phyloP scores from a whole-genome alignment of 202 grass and related monocot genomes.

The Cymbopogon flexuosus region DNA sequence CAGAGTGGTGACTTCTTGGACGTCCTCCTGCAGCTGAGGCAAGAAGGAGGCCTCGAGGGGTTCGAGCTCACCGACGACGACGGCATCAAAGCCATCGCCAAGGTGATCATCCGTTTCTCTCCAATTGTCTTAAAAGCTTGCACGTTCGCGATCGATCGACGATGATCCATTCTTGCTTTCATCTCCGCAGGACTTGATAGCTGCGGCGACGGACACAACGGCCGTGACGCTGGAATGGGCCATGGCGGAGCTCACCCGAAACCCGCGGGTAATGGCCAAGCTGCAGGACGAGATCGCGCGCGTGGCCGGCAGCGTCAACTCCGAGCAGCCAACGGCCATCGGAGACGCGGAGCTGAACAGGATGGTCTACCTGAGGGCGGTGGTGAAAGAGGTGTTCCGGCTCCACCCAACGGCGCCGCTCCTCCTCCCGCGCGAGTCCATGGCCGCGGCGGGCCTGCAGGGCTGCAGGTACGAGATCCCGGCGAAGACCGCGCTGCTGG shows the following conservation, averaged over 20 bases:
- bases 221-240: conserved; percentile 4
- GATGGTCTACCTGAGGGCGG: neutral
- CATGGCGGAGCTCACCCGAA: neutral
- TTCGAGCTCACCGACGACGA: neutral
- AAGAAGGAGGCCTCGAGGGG: neutral
- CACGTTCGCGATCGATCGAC: neutral
- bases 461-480: conserved; percentile 36
- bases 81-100: neutral
- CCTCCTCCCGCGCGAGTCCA: neutral
- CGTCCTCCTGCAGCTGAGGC: neutral
- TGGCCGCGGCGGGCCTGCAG: neutral
- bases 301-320: neutral
- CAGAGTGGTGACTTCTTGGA: neutral
- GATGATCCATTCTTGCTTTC: neutral
- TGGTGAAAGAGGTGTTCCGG: neutral
- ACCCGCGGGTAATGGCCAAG: neutral
- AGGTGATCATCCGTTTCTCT: neutral
- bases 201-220: neutral
- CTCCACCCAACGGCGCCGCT: neutral
- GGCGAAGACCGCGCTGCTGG: conserved; percentile 20
- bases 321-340: neutral
- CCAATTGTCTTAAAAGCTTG: neutral
- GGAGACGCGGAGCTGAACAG: neutral
- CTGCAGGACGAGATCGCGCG: neutral
- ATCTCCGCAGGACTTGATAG: neutral